Base-by-base conservation (phyloP, 441 rosid species). In the Erodium texanum region DNA sequence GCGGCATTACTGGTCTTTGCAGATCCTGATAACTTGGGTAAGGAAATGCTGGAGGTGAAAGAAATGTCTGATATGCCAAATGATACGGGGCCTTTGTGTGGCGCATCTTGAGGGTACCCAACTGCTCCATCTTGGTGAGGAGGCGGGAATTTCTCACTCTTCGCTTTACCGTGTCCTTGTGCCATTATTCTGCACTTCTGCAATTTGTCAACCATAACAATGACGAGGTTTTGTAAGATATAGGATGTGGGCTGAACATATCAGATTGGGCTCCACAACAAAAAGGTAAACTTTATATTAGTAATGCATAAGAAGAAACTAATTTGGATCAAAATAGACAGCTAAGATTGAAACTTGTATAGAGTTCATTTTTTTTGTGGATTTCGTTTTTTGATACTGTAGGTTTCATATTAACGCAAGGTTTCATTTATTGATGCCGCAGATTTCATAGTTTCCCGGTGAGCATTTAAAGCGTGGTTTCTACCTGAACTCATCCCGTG, bases 71-170 rank as follows among this genome's bases (percentile, higher is more conserved):
- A 18, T 9, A 71, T 70, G 38, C 79, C 82, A 69, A 84, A 84
- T 9, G 84, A 80, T 65, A 79, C 69, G 64, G 82, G 83, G 29
- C 70, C 83, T 74, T 79, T 84, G 48, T 69, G 77, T 62, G 88
- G 80, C 19, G 77, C 50, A 45, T 81, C 85, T 11, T 71, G 74
- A n/a, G 75, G 82, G 68, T 84, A 80, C 64, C 97, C 96, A 24
- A 90, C 88, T 18, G 86, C 96, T 67, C 87, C 98, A 62, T 93
- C 98, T 76, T 84, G 92, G 76, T 93, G 98, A 0, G 98, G 97
- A 73, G 97, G 98, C 3, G 98, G 98, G 68, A 93, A 93, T 80
- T 93, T 93, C 89, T 89, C 97, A 18, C 98, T 93, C 83, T 85
- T 93, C 83, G 96, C 85, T 79, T 84, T 86, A 1, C 83, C 87